These are phyloP conservation scores for Leccinum variicolor DNA, from an alignment of 768 basidiomycete genomes.

Conservation along the genomic window DNA sequence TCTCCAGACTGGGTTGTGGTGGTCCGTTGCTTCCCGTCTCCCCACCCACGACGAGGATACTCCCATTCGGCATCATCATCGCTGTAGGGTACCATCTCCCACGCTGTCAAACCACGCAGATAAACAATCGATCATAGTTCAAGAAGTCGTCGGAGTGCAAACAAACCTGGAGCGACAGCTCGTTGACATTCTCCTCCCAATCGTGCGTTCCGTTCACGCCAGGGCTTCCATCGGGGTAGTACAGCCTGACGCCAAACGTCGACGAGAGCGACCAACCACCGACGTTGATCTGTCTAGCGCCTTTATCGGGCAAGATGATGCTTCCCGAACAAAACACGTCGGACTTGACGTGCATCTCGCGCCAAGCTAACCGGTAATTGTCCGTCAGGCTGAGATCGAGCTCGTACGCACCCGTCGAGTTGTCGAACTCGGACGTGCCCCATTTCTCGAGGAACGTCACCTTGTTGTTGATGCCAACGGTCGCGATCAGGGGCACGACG, in stretches of 20 bases:
- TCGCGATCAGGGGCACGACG: slow-evolving; percentile 70
- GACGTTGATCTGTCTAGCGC: slow-evolving; percentile 35
- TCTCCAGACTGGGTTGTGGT: slow-evolving; percentile 66
- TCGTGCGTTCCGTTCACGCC: slow-evolving; percentile 75
- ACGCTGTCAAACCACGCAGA: slow-evolving; percentile 31
- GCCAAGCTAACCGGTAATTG: slow-evolving; percentile 53
- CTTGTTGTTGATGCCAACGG: slow-evolving; percentile 78
- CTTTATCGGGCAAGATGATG: slow-evolving; percentile 73
- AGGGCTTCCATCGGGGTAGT: slow-evolving; percentile 61
- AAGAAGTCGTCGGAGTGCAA: too few relatives aligned
- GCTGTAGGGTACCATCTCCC: slow-evolving; percentile 75
- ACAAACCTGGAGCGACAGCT: slow-evolving; percentile 58
- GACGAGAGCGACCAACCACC: slow-evolving; percentile 65
- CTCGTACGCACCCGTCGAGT: slow-evolving; percentile 78
- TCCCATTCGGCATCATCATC: slow-evolving; percentile 68
- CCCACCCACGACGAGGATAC: slow-evolving; percentile 71
- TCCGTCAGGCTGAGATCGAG: slow-evolving; percentile 58
- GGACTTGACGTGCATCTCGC: slow-evolving; percentile 70
- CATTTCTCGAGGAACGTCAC: slow-evolving; percentile 76
- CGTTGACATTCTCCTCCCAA: slow-evolving; percentile 69
- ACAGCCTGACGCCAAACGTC: slow-evolving; percentile 70
- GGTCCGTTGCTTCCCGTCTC: slow-evolving; percentile 67
- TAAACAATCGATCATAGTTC: neutral
- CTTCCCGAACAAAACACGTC: slow-evolving; percentile 81
- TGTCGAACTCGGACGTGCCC: slow-evolving; percentile 50